phyloP scores from a whole-genome alignment of 2,329 filamentous ascomycete genomes.

The Penicillium sp. region DNA sequence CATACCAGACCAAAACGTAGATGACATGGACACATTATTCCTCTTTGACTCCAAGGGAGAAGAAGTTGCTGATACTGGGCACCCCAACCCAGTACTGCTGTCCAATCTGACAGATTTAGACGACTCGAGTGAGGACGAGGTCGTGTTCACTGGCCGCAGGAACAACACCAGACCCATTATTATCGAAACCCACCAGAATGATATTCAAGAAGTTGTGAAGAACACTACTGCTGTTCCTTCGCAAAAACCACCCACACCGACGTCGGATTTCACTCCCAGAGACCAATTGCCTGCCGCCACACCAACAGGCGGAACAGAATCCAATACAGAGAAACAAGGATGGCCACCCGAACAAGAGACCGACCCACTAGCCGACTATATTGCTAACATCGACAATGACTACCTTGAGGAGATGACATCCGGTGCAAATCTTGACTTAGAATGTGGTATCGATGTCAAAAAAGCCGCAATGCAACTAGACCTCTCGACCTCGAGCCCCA shows the following conservation, averaged over 20 bases:
- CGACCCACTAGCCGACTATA: conserved; percentile 40
- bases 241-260: neutral
- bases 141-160: conserved; percentile 40
- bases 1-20: conserved; percentile 16
- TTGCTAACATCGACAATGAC: conserved; percentile 39
- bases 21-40: conserved; percentile 23
- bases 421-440: neutral
- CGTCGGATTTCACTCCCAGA: neutral
- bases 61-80: conserved; percentile 26
- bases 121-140: conserved; percentile 67
- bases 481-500: neutral
- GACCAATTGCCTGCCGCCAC: neutral
- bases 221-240: neutral
- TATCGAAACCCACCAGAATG: conserved; percentile 16
- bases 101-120: conserved; percentile 39
- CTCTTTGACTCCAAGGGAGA: conserved; percentile 39
- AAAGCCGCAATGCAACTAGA: conserved; percentile 2
- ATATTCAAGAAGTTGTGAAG: conserved; percentile 13
- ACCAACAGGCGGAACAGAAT: neutral
- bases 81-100: conserved; percentile 26
- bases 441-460: conserved; percentile 11
- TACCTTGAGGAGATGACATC: conserved; percentile 20
- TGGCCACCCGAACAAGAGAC: conserved; percentile 51
- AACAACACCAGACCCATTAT: conserved; percentile 16
- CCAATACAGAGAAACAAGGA: conserved; percentile 5